Evolutionary conservation across 306 rosid species (phyloP), one percentile per base, ranked within the genome.

Genomic region (Prunus padus): DNA sequence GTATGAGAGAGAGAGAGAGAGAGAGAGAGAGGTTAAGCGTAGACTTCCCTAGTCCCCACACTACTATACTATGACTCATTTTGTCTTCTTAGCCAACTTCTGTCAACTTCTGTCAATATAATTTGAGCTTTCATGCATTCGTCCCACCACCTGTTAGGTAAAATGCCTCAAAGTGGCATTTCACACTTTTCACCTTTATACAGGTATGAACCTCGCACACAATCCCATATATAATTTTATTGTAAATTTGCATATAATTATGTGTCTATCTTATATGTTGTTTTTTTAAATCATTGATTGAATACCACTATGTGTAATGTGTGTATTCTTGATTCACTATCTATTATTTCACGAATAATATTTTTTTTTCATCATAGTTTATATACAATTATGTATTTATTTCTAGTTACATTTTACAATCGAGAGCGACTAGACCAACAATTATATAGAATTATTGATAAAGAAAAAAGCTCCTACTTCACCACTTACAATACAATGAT

Each of bases 71-170:
- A 71, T 15, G 62, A 68, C 18, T 59, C 3, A 47, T 44, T 64
- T 69, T 77, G 81, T 77, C 81, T 46, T 69, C 69, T 69, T 59
- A 20, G 51, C 74, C 47, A 77, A 59, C 63, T 77, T 69, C 42
- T 59, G 25, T 63, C 47, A 77, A 59, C 63, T 77, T 69, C 42
- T 59, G 25, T 63, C 70, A n/a, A 9, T 4, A 9, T 45, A 69
- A 30, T 63, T 63, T 46, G 73, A 20, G 66, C 57, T 16, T 54
- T 26, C 69, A 67, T 77, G 62, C 51, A 77, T 28, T 72, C 2
- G n/a, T 12, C 16, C 20, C 59, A 68, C 47, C 50, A 44, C 55
- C 55, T 44, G 45, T 72, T 72, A 44, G 76, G 76, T 44, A 59
- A 72, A 72, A 42, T 18, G 54, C 4, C 68, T 25, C 26, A 12